These are phyloP conservation scores for Ocimum tenuiflorum DNA, from an alignment of 257 asterid genomes.

Conservation along the genomic window DNA sequence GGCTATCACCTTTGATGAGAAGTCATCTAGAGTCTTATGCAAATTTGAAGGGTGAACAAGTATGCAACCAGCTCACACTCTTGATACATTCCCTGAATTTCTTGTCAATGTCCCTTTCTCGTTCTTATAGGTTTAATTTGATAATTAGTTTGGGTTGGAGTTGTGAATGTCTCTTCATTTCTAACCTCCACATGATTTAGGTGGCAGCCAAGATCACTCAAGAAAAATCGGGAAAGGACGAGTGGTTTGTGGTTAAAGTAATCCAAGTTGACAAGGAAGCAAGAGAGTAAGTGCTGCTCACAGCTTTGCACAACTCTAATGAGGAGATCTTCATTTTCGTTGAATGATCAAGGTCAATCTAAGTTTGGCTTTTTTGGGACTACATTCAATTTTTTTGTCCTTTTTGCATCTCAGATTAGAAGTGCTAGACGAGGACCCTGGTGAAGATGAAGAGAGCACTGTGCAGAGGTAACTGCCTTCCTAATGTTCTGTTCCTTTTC, in stretches of 20 bases:
- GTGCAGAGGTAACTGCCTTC: slow-evolving; percentile 57
- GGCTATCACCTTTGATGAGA: slow-evolving; percentile 57
- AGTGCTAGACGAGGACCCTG: slow-evolving; percentile 95
- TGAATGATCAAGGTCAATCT: neutral
- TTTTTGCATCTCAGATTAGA: slow-evolving; percentile 52
- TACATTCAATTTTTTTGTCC: neutral
- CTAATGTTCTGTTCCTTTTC: neutral
- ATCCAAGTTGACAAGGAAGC: slow-evolving; percentile 90
- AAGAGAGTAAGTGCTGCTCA: slow-evolving; percentile 52
- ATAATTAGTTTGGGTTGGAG: no score
- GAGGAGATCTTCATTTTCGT: neutral
- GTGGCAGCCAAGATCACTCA: slow-evolving; percentile 91
- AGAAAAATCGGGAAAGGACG: slow-evolving; percentile 87
- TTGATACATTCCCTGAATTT: neutral
- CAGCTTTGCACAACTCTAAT: neutral
- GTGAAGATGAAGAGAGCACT: slow-evolving; percentile 92
- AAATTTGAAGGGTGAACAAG: slow-evolving; percentile 93
- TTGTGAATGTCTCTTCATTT: neutral
- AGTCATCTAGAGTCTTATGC: slow-evolving; percentile 72
- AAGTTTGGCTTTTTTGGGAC: neutral
- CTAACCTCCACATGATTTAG: slow-evolving; percentile 28
- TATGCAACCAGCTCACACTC: slow-evolving; percentile 26
- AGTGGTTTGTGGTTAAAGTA: slow-evolving; percentile 96
- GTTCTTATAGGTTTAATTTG: neutral
- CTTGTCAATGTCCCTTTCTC: neutral